phyloP scores from a whole-genome alignment of 116 monocot species.

The Zostera marina region DNA sequence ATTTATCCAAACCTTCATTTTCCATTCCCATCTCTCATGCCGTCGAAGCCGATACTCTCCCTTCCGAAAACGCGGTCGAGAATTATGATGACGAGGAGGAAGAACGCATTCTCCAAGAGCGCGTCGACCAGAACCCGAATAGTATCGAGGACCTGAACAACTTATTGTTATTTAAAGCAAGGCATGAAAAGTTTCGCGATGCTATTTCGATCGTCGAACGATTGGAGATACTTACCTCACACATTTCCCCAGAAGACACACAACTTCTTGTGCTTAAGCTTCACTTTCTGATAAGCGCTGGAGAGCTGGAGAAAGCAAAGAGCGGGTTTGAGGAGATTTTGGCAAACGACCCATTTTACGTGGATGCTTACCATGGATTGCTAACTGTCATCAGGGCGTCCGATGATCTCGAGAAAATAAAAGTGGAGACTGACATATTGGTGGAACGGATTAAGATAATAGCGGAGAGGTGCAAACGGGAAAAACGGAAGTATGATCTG shows the following conservation, averaged over 20 bases:
- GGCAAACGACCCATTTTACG: conserved; percentile 27
- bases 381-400: conserved; percentile 19
- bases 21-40: conserved; percentile 5
- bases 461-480: conserved; percentile 47
- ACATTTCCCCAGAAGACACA: no score
- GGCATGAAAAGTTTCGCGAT: conserved; percentile 19
- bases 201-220: conserved; percentile 32
- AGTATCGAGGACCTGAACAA: conserved; percentile 24
- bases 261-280: no score
- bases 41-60: not conserved
- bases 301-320: conserved; percentile 29
- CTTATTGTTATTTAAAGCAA: conserved; percentile 35
- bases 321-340: conserved; percentile 32
- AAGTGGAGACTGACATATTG: conserved; percentile 24
- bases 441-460: conserved; percentile 26
- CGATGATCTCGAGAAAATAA: conserved; percentile 4
- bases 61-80: not conserved
- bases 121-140: conserved; percentile 23
- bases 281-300: conserved; percentile 33
- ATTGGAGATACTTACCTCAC: conserved; percentile 25
- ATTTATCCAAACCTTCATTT: not conserved
- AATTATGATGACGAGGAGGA: conserved; percentile 14
- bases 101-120: conserved; percentile 21
- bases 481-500: conserved; percentile 48
- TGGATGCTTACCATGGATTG: conserved; percentile 65